Evolutionary conservation across 257 asterid genomes (phyloP).

Genomic region (Schizonepeta tenuifolia): DNA sequence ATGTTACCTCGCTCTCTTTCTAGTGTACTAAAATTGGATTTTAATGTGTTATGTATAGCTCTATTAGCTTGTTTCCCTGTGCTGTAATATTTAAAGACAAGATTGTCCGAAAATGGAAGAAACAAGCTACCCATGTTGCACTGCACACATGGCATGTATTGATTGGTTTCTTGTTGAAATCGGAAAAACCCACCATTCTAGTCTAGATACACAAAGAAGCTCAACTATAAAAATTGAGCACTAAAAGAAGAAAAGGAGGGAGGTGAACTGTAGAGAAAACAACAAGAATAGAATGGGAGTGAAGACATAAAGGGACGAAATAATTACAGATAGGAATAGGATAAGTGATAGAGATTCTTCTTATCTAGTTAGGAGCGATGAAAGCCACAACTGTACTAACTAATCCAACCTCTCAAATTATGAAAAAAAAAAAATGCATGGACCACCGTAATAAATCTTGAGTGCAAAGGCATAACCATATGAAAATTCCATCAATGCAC

Average conservation of each 20-base stretch:
- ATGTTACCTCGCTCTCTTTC: no score
- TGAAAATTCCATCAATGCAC: neutral
- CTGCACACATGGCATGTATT: neutral
- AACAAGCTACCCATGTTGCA: neutral
- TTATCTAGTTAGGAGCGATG: conserved; percentile 19
- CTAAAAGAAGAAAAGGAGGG: neutral
- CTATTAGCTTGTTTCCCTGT: neutral
- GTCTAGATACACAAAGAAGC: no score
- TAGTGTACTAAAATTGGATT: no score
- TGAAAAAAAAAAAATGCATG: neutral
- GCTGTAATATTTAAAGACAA: neutral
- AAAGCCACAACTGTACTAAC: conserved; percentile 19
- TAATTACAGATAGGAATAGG: neutral
- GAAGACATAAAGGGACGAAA: neutral
- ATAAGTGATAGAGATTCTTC: neutral
- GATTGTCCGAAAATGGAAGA: neutral
- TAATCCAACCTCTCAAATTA: neutral
- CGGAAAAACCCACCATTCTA: neutral
- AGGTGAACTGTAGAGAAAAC: neutral
- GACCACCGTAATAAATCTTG: conserved; percentile 1
- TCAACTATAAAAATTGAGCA: neutral
- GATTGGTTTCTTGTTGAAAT: neutral
- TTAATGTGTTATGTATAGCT: neutral
- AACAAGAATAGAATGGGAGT: no score
- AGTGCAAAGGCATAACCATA: no score